Percentiles rank a stretch among this genome's conserved stretches.
phyloP scores from a whole-genome alignment of 805 yeast species.

The Scheffersomyces stipitis region DNA sequence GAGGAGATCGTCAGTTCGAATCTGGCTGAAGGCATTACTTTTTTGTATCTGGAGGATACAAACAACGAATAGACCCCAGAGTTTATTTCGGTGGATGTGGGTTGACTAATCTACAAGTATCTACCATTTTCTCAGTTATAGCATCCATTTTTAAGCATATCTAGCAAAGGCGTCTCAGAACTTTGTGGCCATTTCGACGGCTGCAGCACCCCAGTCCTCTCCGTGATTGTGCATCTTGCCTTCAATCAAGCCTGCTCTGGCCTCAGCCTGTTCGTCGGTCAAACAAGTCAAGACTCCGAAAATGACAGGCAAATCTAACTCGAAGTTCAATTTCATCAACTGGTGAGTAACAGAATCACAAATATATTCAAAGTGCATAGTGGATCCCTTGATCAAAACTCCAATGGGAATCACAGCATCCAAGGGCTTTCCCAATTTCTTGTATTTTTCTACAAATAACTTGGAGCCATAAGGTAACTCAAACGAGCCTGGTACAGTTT shows the following conservation, averaged over 20 bases:
- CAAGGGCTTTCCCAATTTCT: slow-evolving; percentile 44
- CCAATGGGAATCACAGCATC: slow-evolving; percentile 95
- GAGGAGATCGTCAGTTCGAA: slow-evolving; percentile 13
- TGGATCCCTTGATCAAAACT: slow-evolving; percentile 90
- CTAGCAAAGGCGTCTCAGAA: no score
- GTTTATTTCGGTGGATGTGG: background rate
- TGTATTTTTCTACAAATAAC: slow-evolving; percentile 47
- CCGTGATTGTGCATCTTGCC: slow-evolving; percentile 94
- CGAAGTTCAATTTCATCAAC: slow-evolving; percentile 77
- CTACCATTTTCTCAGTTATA: background rate
- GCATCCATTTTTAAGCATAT: slow-evolving; percentile 3
- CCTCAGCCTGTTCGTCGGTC: slow-evolving; percentile 91
- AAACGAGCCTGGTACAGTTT: slow-evolving; percentile 91
- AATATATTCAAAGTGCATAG: slow-evolving; percentile 98
- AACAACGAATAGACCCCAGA: background rate
- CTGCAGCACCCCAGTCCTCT: slow-evolving; percentile 98
- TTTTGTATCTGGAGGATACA: no score
- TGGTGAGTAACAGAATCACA: slow-evolving; percentile 86
- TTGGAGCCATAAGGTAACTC: slow-evolving; percentile 86
- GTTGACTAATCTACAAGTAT: background rate
- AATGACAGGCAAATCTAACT: slow-evolving; percentile 73
- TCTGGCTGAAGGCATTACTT: slow-evolving; percentile 9
- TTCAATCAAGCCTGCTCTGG: slow-evolving; percentile 78
- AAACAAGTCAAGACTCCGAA: slow-evolving; percentile 92
- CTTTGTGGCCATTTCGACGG: slow-evolving; percentile 80